Percentiles rank a stretch among this genome's conserved stretches.
Conservation (phyloP, 371 early-diverging fungal species). For the Dichotomocladium elegans region DNA sequence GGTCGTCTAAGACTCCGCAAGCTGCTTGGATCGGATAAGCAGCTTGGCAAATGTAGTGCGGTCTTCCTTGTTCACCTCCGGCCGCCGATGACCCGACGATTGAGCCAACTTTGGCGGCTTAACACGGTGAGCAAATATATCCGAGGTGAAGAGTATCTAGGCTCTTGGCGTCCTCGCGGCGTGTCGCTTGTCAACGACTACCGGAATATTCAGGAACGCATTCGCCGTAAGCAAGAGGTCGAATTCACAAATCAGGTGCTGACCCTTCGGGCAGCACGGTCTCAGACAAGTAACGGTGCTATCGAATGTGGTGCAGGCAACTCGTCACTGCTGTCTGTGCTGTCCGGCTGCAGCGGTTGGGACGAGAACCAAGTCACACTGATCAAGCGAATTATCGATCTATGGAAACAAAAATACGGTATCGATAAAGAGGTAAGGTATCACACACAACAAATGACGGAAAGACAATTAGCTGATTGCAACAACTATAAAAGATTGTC, state of each 20-base stretch:
- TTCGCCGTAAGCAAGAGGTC: conserved; percentile 43
- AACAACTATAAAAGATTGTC: conserved; percentile 16
- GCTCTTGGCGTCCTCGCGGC: conserved; percentile 73
- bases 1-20: conserved; percentile 26
- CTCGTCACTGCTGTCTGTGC: not conserved
- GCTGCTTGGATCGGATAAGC: conserved; percentile 29
- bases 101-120: conserved; percentile 66
- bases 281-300: not conserved
- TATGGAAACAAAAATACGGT: conserved; percentile 50
- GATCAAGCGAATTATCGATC: conserved; percentile 32
- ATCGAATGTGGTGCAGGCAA: too few species aligned
- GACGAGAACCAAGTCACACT: conserved; percentile 17
- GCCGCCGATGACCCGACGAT: conserved; percentile 52
- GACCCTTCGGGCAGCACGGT: conserved; percentile 10
- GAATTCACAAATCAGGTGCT: conserved; percentile 43
- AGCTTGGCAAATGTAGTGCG: conserved; percentile 36
- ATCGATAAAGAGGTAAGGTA: conserved; percentile 43
- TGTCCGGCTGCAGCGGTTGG: not conserved
- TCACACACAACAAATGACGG: too few species aligned
- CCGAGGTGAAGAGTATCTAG: conserved; percentile 79
- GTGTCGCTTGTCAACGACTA: conserved; percentile 65
- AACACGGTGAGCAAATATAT: conserved; percentile 75
- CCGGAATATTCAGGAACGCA: conserved; percentile 25
- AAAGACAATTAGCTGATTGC: too few species aligned
- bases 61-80: conserved; percentile 51